Percentiles rank a stretch among this genome's conserved stretches.
phyloP scores from a whole-genome alignment of 768 basidiomycete genomes.

The Xerocomus spinulosus region DNA sequence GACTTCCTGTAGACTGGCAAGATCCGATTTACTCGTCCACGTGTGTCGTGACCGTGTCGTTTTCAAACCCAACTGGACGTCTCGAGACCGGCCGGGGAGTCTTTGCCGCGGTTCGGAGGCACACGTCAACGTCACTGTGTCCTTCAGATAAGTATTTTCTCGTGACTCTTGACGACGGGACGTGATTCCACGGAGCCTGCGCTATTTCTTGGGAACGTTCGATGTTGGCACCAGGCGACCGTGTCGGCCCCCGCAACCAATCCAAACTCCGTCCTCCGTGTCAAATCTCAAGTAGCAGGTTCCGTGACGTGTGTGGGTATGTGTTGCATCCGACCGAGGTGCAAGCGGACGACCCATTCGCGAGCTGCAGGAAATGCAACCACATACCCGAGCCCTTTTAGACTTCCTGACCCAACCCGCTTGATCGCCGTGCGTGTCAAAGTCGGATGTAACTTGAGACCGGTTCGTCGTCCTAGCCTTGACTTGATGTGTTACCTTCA shows the following conservation, averaged over 20 bases:
- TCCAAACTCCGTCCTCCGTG: too few relatives aligned
- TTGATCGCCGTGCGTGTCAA: not conserved
- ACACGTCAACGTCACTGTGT: too few relatives aligned
- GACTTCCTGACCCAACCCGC: not conserved
- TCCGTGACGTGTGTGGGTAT: too few relatives aligned
- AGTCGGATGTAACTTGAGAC: too few relatives aligned
- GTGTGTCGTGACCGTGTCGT: not conserved
- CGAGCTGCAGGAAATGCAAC: not conserved
- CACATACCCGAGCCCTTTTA: not conserved
- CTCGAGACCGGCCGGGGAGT: not conserved
- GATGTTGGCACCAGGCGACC: not conserved
- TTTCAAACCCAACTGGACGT: not conserved
- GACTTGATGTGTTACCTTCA: too few relatives aligned
- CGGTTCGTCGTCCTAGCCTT: not conserved
- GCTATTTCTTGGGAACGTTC: not conserved
- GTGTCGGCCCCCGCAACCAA: too few relatives aligned
- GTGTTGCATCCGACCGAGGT: too few relatives aligned
- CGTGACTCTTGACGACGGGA: not conserved
- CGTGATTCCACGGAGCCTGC: not conserved
- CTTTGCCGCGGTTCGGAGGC: too few relatives aligned
- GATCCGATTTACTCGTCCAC: slow-evolving; percentile 13
- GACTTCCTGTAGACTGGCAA: slow-evolving; percentile 6
- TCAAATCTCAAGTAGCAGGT: too few relatives aligned
- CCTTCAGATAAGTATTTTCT: not conserved
- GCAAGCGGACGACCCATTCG: too few relatives aligned